A percentile compares a stretch with the other conserved stretches of the same genome.
Conservation (phyloP, 805 yeast genomes). For the Kodamaea leandrae region DNA sequence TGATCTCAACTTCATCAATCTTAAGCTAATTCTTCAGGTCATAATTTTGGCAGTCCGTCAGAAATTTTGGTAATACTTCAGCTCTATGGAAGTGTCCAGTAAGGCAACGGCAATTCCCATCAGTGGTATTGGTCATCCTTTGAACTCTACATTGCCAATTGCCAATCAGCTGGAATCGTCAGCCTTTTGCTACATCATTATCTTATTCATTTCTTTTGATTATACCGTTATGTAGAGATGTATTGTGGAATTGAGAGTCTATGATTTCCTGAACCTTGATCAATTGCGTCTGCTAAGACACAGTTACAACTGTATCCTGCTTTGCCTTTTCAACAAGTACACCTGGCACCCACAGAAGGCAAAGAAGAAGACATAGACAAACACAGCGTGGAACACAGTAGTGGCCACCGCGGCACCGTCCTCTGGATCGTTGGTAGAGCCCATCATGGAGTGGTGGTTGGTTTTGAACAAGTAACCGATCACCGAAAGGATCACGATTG, state of each 20-base stretch:
- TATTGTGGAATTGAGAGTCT: neutral
- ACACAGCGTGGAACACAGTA: constrained; percentile 86
- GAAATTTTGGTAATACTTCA: too few relatives aligned
- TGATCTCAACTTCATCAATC: too few relatives aligned
- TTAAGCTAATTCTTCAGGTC: too few relatives aligned
- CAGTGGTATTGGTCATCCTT: too few relatives aligned
- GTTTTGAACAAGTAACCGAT: constrained; percentile 78
- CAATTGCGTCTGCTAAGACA: constrained; percentile 2
- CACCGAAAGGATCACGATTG: constrained; percentile 79
- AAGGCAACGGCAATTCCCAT: too few relatives aligned
- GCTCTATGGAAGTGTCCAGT: too few relatives aligned
- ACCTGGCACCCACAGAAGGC: constrained; percentile 90
- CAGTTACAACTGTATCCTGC: constrained; percentile 49
- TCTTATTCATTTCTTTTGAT: too few relatives aligned
- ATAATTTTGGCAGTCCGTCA: too few relatives aligned
- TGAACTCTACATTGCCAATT: too few relatives aligned
- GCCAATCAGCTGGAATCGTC: too few relatives aligned
- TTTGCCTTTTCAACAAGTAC: constrained; percentile 57
- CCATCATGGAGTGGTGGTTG: constrained; percentile 89
- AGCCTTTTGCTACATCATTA: too few relatives aligned
- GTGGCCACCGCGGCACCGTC: constrained; percentile 93
- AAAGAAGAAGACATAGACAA: constrained; percentile 76
- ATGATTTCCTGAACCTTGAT: neutral
- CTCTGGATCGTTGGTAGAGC: constrained; percentile 85
- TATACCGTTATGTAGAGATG: neutral